These are phyloP conservation scores for Umbelopsis isabellina DNA, from an alignment of 192 early-diverging fungal species.

Conservation along the genomic window DNA sequence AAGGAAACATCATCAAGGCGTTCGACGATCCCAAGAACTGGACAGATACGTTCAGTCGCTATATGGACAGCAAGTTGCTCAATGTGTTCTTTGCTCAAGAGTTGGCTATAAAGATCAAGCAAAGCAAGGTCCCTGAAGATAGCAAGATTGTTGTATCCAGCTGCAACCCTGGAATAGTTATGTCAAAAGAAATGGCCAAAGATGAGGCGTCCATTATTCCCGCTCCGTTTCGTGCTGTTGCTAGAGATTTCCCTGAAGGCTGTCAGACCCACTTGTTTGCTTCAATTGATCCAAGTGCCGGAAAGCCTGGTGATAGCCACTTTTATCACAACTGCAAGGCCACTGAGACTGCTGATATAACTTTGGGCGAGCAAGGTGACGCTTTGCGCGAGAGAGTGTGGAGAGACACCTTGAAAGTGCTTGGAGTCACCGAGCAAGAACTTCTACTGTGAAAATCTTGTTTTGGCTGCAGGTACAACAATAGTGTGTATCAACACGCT, in stretches of 20 bases:
- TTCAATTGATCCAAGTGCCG: conserved; percentile 8
- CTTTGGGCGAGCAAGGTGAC: conserved; percentile 11
- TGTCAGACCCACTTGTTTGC: conserved; percentile 1
- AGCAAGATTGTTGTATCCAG: conserved; percentile 23
- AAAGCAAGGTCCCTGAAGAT: conserved; percentile 24
- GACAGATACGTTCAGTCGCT: neutral
- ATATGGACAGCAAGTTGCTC: conserved; percentile 25
- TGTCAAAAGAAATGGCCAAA: neutral
- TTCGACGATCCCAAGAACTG: conserved; percentile 20
- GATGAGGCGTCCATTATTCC: neutral
- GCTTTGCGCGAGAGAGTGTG: conserved; percentile 2
- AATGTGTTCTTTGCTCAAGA: conserved; percentile 32
- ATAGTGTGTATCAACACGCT: too few species aligned
- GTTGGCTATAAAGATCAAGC: conserved; percentile 17
- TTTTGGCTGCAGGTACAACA: neutral
- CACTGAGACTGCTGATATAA: neutral
- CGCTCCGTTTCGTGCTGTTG: neutral
- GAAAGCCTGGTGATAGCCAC: neutral
- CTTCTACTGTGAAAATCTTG: neutral
- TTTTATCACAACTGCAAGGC: conserved; percentile 19
- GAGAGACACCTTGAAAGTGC: neutral
- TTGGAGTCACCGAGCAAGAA: neutral
- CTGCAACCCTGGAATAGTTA: conserved; percentile 28
- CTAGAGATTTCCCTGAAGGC: neutral
- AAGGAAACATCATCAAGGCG: conserved; percentile 21